Evolutionary conservation across 495 filamentous ascomycete species (phyloP), one percentile per base, ranked within the genome.

Genomic region (Jackrogersella minutella): DNA sequence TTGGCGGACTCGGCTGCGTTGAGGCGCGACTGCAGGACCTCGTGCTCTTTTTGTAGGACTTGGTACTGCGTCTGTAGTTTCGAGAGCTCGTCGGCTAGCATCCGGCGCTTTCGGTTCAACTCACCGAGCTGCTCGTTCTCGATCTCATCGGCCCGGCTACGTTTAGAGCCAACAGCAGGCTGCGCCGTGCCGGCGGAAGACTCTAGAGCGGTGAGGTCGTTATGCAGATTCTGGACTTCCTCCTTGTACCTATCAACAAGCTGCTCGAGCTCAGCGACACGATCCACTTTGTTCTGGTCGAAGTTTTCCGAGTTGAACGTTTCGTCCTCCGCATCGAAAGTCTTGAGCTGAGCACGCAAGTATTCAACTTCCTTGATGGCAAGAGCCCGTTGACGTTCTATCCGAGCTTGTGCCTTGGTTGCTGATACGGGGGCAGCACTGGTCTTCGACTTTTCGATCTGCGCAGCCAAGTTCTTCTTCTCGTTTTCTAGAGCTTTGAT

Each of bases 361-460:
- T 94, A 95, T 64, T 97, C 92, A 5, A 96, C 91, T 73, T 99
- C 96, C 70, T 97, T 97, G 17, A 92, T 77, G 3, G 92, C 92
- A 2, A 98, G 84, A 5, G 85, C 86, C 58, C 91, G 89, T 73
- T 97, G 93, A 34, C 94, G 82, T 71, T 99, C 94, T 0, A 85
- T 58, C 5, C 86, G 80, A 19, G 93, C 82, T 41, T 90, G 85
- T n/a, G 85, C 80, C 72, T 88, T 91, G 52, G 81, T 82, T 34
- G 85, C 84, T 62, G 73, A 81, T 24, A 89, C 83, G 7, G 73
- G 74, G n/a, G 77, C 77, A 31, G 72, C 74, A 4, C 73, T 69
- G 7, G 82, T 72, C 64, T 87, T 89, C 8, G 89, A 70, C 65
- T 89, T 89, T 66, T 96, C 91, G 2, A 96, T 70, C 58, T 97